Evolutionary conservation across 1,139 yeast genomes (phyloP), one percentile per base, ranked within the genome.

Genomic region (Saccharomyces hybrid): DNA sequence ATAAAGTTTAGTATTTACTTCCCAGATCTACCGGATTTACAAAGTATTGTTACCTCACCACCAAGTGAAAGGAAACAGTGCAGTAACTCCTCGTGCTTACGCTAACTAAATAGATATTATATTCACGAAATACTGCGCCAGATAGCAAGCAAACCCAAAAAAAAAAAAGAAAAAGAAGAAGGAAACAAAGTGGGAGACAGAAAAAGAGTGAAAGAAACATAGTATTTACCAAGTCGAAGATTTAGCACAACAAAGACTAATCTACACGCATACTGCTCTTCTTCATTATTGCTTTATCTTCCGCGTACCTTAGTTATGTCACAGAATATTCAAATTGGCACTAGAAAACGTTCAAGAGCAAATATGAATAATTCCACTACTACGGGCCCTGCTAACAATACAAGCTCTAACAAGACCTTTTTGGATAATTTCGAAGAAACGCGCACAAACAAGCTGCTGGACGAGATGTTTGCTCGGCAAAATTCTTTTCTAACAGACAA

Each of bases 381-480:
- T 38, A 38, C 44, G 44, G 44, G 44, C 11, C 44, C 25, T 19
- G 29, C 44, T 29, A 41, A 16, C 47, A 28, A 46, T 16, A 11
- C 29, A 13, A 46, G 32, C 48, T 11, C 48, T 19, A 28, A 46
- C n/a, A 46, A 46, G 48, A 14, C n/a, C 9, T 27, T 28, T 23
- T 11, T 28, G 13, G 48, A 26, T 32, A 46, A 19, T n/a, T 26
- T 46, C 48, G 32, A 26, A 23, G 29, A 26, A 11, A 11, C 32
- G 9, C 48, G 48, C 48, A 46, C 44, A 8, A 38, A 38, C 13
- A 38, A 19, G 9, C n/a, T 63, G 16, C 38, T 63, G 48, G 60
- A 61, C 44, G 60, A 64, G 16, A 62, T 64, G 62, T 55, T 63
- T 42, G 59, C 61, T n/a, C 60, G 62, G 49, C 68, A 64, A 50